Conservation (phyloP, 768 basidiomycete species). For the Sporobolomyces phaffii region DNA sequence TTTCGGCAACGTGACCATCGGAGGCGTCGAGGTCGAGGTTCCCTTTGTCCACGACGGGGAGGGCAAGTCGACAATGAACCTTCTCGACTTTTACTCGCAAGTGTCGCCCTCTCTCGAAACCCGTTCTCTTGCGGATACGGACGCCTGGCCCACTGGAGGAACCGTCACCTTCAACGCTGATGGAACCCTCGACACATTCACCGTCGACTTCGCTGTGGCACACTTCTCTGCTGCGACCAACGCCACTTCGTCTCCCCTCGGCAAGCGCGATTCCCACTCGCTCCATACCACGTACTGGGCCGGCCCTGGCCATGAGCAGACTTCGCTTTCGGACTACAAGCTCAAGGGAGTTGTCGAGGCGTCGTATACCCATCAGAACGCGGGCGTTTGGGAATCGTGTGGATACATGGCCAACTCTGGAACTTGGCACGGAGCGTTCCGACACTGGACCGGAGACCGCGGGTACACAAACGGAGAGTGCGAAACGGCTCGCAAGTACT, state of each 20-base stretch:
- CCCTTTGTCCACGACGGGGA: background rate
- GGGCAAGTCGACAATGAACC: background rate
- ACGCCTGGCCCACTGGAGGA: background rate
- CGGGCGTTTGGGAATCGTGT: background rate
- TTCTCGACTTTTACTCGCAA: background rate
- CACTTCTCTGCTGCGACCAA: background rate
- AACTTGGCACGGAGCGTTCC: background rate
- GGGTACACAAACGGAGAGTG: background rate
- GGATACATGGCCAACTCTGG: conserved; percentile 1
- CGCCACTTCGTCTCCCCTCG: background rate
- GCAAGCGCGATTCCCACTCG: no score
- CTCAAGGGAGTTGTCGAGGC: background rate
- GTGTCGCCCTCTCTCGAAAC: background rate
- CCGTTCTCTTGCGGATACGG: background rate
- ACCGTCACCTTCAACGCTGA: background rate
- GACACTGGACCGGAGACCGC: background rate
- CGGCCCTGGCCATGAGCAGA: background rate
- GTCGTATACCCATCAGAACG: background rate
- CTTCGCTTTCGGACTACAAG: background rate
- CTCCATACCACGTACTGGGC: conserved; percentile 3
- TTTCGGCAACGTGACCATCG: no score
- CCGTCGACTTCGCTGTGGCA: background rate
- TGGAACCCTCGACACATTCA: background rate
- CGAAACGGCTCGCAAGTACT: background rate
- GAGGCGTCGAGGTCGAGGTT: background rate